Evolutionary conservation across 331 rosid species (phyloP), one percentile per base, ranked within the genome.

Genomic region (Pyracantha coccinea): DNA sequence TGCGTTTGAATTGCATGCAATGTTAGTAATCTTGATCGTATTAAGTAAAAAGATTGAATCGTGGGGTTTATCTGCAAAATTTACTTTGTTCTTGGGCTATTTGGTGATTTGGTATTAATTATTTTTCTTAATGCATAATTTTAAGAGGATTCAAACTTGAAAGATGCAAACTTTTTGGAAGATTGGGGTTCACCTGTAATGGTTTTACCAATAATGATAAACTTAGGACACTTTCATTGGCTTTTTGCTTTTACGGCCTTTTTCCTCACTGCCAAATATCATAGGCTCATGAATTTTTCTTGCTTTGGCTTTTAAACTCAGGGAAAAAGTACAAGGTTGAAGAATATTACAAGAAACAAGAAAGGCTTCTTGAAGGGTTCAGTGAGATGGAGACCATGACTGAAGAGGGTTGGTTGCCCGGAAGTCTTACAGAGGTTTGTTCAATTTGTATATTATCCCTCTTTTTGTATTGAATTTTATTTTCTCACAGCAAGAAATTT

Each of bases 301-400:
- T 53, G 53, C 16, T 21, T 47, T 35, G 45, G 55, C 31, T 63
- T 35, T 78, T 73, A 19, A 58, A 77, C 53, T n/a, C 20, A 92
- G 93, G 75, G 86, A 92, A 79, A 77, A 81, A 76, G 63, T 64
- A 79, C 76, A 87, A 76, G 77, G 88, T 91, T 72, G 86, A 78
- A 24, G 89, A 87, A 74, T 91, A 89, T 80, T 89, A 89, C 83
- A 88, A 76, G 85, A 73, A 86, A 55, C 97, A 92, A 58, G 85
- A 86, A 80, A 82, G 89, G 66, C 93, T 89, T 58, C 84, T 92
- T 71, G 93, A 89, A 82, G 97, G 93, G 31, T 92, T 80, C 76
- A 86, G 8, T 69, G 97, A 89, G 79, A 88, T 92, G 93, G 97
- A 92, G 61, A 63, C 85, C 50, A 82, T 92, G 86, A 24, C 75